Base-by-base conservation (phyloP, 305 asterid species). In the Rubia tinctorum region DNA sequence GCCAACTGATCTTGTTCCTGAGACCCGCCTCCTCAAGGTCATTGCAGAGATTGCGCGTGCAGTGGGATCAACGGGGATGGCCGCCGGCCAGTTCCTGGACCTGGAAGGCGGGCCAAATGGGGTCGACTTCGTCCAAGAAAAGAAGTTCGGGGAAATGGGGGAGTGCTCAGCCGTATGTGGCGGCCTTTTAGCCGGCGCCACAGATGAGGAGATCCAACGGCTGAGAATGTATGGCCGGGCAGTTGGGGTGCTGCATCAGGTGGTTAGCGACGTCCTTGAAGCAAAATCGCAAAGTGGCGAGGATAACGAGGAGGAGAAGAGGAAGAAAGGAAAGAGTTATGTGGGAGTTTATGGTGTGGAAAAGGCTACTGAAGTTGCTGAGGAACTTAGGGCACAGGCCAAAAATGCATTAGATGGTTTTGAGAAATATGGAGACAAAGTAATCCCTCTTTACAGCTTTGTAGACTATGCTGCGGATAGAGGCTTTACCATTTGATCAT, bases 51-150 rank as follows among this genome's bases (percentile, higher is more conserved):
- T 94, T 15, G 99, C 99, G 10, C 82, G 96, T 73, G 91, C 99
- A 7, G 99, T 94, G 84, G 99, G 99, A 73, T 91, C 99, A 83
- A 92, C 97, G 0, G 98, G 99, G 5, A 94, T 94, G 99, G 97
- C 95, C 51, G 99, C 98, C 0, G 98, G 99, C 42, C 99, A 94
- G 83, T 86, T 94, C 30, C 49, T 90, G 7, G 99, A 92, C 83
- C 93, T 92, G 12, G 98, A 88, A 74, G 96, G 96, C 51, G 91
- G 88, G 20, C 88, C 97, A 22, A 81, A 86, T 47, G 93, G 88
- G 14, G 88, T 94, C 20, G 95, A 87, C 10, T 90, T 89, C 25
- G 90, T 92, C 44, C 95, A 90, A 78, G 95, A 91, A 70, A 94
- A 92, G 85, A 94, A 94, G 77, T 94, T 80, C 20, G 97, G 99